Base-by-base conservation (phyloP, 1,284 basidiomycete genomes). In the Polyporus tsugae region DNA sequence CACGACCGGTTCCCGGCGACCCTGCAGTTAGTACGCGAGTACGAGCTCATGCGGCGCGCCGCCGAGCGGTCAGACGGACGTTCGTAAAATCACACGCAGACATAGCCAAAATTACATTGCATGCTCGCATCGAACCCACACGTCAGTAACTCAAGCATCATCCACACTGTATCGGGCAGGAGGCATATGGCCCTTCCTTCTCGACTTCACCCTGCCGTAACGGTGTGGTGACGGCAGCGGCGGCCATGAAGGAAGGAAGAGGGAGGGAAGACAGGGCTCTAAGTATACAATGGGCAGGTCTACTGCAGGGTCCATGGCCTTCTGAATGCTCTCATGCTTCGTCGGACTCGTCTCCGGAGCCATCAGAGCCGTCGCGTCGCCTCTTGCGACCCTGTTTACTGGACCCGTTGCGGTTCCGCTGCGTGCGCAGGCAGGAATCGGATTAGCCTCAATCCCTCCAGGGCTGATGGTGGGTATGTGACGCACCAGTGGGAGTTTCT, bases 401-500 rank as follows among this genome's bases (percentile, higher is more conserved):
- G 60, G 87, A 83, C 15, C 87, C 87, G 77, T 91, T 86, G 69
- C 91, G 88, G 77, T 92, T 92, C 72, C 91, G 89, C 91, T 92
- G 29, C 72, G 69, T 44, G 66, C 66, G 66, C 41, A 49, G 33
- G 52, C 17, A 25, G 41, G 17, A 38, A 9, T 15, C 13, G 41
- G 42, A 65, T 73, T 74, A 73, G 70, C 57, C 52, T 42, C 57
- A 63, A 63, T 29, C 46, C 64, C 6, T 62, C 22, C 36, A 41
- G 35, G 13, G 49, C 36, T 62, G 62, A 38, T 9, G 36, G 39
- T 42, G 52, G 49, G 55, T 5, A 25, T 25, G 65, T 70, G 63
- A 79, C 89, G 80, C 79, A 94, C 93, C 84, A 95, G 84, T 36
- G 96, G 94, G 63, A 97, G 85, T 78, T 96, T 95, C 80, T 96